Base-by-base conservation (phyloP, 306 rosid genomes). In the Vigna trinervia region DNA sequence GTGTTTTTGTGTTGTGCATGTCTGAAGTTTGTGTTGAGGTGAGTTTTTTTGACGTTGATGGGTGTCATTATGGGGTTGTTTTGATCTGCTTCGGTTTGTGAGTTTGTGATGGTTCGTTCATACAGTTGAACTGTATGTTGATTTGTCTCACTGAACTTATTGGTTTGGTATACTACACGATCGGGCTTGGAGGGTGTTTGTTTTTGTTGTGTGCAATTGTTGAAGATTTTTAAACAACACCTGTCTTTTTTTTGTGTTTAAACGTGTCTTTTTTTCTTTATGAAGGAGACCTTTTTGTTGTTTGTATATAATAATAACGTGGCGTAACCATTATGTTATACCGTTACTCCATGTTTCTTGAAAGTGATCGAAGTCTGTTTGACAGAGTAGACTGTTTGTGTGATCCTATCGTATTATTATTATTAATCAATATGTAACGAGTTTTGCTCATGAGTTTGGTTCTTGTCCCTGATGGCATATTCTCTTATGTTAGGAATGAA, bases 41-140 rank as follows among this genome's bases (percentile, higher is more conserved):
- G 69, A 65, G 65, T 69, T 89, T 15, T 60, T 14, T 68, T 90
- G 86, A 90, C 95, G 91, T 88, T 88, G 86, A 77, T 85, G 81
- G 76, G 74, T 81, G 83, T 81, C 84, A 51, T 77, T 81, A 63
- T 84, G 65, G 14, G 65, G 62, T 79, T 65, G 58, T 39, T 74
- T 74, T 80, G 78, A 87, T 81, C 90, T 83, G 84, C 76, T 66
- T 85, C 63, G 81, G 39, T 83, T 63, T 54, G 43, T 46, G 66
- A 56, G 73, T 79, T 75, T 64, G 69, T 50, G 67, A 23, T 78
- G 82, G 50, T 80, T 74, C 63, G 62, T 66, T 56, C 13, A 75
- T 57, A 23, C 85, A 73, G 81, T 77, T 86, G 59, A 84, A 69
- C 86, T 91, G 94, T 93, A 84, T 91, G 94, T 79, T 88, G 83